Evolutionary conservation across 2,329 filamentous ascomycete species (phyloP).

Genomic region (Zasmidium cellare): DNA sequence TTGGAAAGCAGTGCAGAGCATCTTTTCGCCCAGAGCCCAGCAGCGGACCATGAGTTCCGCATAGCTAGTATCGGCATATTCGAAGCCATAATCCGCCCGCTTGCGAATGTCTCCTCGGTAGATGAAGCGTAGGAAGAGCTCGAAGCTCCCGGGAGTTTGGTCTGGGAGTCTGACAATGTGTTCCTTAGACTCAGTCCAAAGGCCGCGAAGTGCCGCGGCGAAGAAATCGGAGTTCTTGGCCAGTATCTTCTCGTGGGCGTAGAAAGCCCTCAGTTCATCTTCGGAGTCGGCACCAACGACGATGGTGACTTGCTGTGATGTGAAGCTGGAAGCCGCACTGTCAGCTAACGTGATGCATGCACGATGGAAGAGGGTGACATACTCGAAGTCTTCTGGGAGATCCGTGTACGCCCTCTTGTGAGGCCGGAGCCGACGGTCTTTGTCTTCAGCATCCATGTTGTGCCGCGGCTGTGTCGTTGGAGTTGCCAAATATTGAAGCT

Average conservation of each 20-base stretch:
- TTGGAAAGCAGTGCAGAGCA: slow-evolving; percentile 22
- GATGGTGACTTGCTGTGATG: background rate
- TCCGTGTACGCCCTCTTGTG: background rate
- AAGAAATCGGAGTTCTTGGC: slow-evolving; percentile 7
- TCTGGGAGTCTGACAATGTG: slow-evolving; percentile 8
- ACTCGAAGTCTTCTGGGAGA: too few relatives aligned
- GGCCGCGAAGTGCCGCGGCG: slow-evolving; percentile 1
- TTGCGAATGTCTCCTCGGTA: slow-evolving; percentile 9
- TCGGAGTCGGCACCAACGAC: slow-evolving; percentile 1
- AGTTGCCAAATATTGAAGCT: too few relatives aligned
- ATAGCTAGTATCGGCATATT: too few relatives aligned
- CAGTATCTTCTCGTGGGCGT: background rate
- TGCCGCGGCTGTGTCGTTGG: too few relatives aligned
- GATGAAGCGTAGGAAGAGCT: slow-evolving; percentile 18
- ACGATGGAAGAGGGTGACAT: too few relatives aligned
- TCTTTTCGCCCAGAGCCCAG: slow-evolving; percentile 24
- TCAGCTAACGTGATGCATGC: background rate
- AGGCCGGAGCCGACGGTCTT: background rate
- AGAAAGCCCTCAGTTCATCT: background rate
- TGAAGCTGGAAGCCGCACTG: background rate
- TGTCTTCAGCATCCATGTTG: background rate
- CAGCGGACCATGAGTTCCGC: slow-evolving; percentile 4
- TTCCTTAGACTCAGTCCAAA: slow-evolving; percentile 16
- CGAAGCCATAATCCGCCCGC: too few relatives aligned
- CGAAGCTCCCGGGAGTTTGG: slow-evolving; percentile 10